These are phyloP conservation scores for Linnemannia hyalina DNA, from an alignment of 192 early-diverging fungal genomes.

Conservation along the genomic window DNA sequence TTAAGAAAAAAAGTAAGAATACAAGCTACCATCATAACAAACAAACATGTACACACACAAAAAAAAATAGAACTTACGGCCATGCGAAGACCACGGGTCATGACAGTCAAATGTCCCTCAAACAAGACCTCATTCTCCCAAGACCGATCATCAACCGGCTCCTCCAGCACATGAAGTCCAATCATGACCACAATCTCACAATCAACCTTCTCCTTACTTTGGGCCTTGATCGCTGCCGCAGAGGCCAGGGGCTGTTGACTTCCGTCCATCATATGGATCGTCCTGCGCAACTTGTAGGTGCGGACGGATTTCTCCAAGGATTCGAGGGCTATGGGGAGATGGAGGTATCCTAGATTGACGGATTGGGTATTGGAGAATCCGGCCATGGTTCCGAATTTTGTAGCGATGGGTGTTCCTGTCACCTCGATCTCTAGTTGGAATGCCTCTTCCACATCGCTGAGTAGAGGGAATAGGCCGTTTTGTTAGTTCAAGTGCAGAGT, in stretches of 20 bases:
- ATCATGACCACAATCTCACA: constrained; percentile 54
- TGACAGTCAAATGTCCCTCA: constrained; percentile 36
- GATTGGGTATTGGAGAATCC: constrained; percentile 45
- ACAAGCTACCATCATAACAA: neutral
- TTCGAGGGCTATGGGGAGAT: constrained; percentile 10
- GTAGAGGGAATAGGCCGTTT: neutral
- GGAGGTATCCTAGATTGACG: constrained; percentile 32
- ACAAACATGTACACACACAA: neutral
- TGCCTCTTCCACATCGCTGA: constrained; percentile 41
- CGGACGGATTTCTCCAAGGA: constrained; percentile 39
- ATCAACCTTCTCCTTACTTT: constrained; percentile 34
- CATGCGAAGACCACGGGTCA: constrained; percentile 38
- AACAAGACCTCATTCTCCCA: constrained; percentile 43
- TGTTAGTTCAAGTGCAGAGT: neutral
- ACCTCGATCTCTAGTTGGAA: constrained; percentile 48
- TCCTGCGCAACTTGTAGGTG: constrained; percentile 38
- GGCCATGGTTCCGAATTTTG: constrained; percentile 50
- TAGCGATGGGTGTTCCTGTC: constrained; percentile 35
- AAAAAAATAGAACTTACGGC: constrained; percentile 5
- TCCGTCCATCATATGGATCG: neutral
- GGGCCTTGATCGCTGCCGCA: constrained; percentile 5
- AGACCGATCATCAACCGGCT: constrained; percentile 43
- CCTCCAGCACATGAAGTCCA: constrained; percentile 41
- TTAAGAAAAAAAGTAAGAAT: neutral
- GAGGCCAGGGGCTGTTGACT: neutral